Evolutionary conservation across 2,329 filamentous ascomycete species (phyloP), one percentile per base, ranked within the genome.

Genomic region (Trichoderma cornu-damae): DNA sequence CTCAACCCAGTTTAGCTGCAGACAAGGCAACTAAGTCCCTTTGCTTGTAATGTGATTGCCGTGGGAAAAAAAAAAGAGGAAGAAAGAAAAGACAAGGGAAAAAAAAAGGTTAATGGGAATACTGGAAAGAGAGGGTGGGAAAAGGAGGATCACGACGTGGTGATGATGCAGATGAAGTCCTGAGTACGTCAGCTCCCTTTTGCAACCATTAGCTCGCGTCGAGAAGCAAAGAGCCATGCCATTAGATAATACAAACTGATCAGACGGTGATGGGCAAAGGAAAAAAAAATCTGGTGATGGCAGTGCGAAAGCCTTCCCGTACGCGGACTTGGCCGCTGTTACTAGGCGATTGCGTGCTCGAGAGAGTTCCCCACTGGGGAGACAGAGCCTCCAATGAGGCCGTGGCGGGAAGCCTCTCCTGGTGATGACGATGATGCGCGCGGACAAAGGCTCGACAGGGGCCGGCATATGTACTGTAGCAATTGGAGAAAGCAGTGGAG

Each of bases 301-400:
- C 52, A 32, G n/a, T 30, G 35, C 20, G 34, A 56, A 6, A 48
- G 44, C 44, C 22, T 49, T 40, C n/a, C 53, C 43, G 43, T 26
- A 30, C 26, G 37, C 54, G 54, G 54, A 57, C 47, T 30, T 57
- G 54, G 54, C 54, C 56, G 49, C 48, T 30, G 32, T 32, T n/a
- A 24, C 57, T 59, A 55, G 44, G 57, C 51, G 51, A 59, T 59
- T 55, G 57, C 57, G 57, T 59, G 57, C 44, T 59, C 44, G 51
- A 48, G 18, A 30, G 44, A 18, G 8, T 43, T 44, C 57, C 42
- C 57, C 57, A 59, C 57, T 44, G 43, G 43, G 44, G 35, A 43
- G 44, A 30, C 51, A 11, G 9, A 16, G 18, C 32, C 44, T 32
- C 50, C 42, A 59, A 49, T 57, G 28, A 49, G 34, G 43, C 28